Evolutionary conservation across 176 grass and related monocot species (phyloP), one percentile per base, ranked within the genome.

Genomic region (Themeda triandra): DNA sequence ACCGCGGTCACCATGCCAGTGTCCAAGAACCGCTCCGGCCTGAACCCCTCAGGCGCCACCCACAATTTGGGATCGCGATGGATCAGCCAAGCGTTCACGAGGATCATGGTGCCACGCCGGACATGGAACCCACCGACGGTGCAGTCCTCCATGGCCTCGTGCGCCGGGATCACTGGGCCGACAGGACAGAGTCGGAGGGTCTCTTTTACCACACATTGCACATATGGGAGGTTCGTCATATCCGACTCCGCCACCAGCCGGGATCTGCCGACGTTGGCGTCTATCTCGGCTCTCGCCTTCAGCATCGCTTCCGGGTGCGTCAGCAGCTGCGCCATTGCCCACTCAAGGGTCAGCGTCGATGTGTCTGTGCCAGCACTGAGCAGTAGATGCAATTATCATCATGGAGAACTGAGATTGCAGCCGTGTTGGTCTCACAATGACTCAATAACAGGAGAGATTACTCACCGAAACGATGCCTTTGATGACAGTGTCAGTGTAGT

Each of bases 291-390:
- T 40, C 46, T 70, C 24, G 10, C 56, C 79, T 89, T 95, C 21
- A 1, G 18, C 83, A 95, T 69, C 9, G 32, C 18, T 10, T 87
- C 63, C 0, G 73, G 88, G 68, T 91, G 67, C 19, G 51, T 86
- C 25, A 96, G 73, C 36, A 96, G 77, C 28, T 73, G 77, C 15
- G 94, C 92, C 80, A 96, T 91, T 18, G 83, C 86, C 94, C 94
- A 96, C 76, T 96, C 94, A 0, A 80, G 83, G 3, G 94, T 92
- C 27, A 67, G 64, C 10, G 68, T 79, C n/a, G 90, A 83, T 5
- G 92, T 92, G 32, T 92, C 87, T 1, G 87, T 92, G n/a, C 90
- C 92, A 27, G 88, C 75, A 18, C 39, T 18, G 25, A 90, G 84
- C 18, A 90, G 36, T 6, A 15, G 19, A 87, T 92, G 82, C 60